A percentile compares a stretch with the other conserved stretches of the same genome.
Evolutionary conservation across 2,329 filamentous ascomycete species (phyloP).

Genomic region (Fusarium dimerum): DNA sequence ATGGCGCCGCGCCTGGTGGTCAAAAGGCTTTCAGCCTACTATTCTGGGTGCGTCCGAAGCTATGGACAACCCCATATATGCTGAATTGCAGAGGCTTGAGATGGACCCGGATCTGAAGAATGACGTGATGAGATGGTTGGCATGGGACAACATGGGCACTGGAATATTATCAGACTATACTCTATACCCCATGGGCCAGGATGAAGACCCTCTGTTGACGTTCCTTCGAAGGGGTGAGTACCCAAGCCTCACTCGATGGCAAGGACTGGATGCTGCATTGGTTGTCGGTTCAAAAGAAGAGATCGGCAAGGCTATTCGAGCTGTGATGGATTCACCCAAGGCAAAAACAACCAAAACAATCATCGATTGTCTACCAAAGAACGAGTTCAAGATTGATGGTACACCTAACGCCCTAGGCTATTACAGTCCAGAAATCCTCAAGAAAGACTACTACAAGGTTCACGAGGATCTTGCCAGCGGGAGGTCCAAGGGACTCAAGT

Average conservation of each 20-base stretch:
- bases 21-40: slow-evolving; percentile 83
- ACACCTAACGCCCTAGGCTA: slow-evolving; percentile 71
- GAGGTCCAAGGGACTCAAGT: slow-evolving; percentile 60
- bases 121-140: slow-evolving; percentile 83
- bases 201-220: slow-evolving; percentile 70
- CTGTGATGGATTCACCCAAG: slow-evolving; percentile 54
- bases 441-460: slow-evolving; percentile 67
- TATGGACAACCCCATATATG: slow-evolving; percentile 78
- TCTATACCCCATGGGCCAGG: slow-evolving; percentile 80
- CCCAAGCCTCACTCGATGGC: slow-evolving; percentile 71
- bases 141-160: slow-evolving; percentile 88
- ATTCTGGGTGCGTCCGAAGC: slow-evolving; percentile 80
- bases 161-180: slow-evolving; percentile 79
- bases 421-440: slow-evolving; percentile 67
- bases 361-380: slow-evolving; percentile 59
- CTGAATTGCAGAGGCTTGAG: slow-evolving; percentile 64
- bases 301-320: slow-evolving; percentile 63
- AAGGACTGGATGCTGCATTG: slow-evolving; percentile 69
- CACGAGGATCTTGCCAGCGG: slow-evolving; percentile 60
- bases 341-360: slow-evolving; percentile 62
- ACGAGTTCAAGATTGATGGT: slow-evolving; percentile 65
- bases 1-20: slow-evolving; percentile 95
- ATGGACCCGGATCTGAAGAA: slow-evolving; percentile 62
- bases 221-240: slow-evolving; percentile 77
- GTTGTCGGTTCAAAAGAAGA: slow-evolving; percentile 69